These are phyloP conservation scores for Yamadazyma dendronema DNA, from an alignment of 1,139 yeast genomes.

Conservation along the genomic window DNA sequence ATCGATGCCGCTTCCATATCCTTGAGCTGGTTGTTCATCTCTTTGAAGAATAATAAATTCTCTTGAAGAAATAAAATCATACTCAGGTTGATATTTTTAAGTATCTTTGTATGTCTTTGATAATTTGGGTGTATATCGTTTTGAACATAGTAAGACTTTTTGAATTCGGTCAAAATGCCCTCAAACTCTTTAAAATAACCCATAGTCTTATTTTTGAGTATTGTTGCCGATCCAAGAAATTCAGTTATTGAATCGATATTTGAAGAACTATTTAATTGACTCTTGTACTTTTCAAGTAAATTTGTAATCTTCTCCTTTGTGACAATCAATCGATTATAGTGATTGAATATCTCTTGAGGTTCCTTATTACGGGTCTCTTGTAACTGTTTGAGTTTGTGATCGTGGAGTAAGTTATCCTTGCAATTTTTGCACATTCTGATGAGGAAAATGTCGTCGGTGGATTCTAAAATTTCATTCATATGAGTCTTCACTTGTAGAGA, in stretches of 20 bases:
- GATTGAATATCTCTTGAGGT: slow-evolving; percentile 21
- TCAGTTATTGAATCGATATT: background rate
- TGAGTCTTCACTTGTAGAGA: slow-evolving; percentile 26
- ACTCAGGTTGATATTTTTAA: slow-evolving; percentile 36
- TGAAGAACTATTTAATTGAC: slow-evolving; percentile 4
- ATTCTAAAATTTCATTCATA: slow-evolving; percentile 15
- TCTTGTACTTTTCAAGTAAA: slow-evolving; percentile 30
- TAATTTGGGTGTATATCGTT: slow-evolving; percentile 19
- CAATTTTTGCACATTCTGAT: slow-evolving; percentile 67
- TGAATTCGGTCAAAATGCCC: slow-evolving; percentile 24
- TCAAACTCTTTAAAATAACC: slow-evolving; percentile 36
- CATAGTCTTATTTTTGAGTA: slow-evolving; percentile 29
- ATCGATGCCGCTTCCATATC: slow-evolving; percentile 20
- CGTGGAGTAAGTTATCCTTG: slow-evolving; percentile 58
- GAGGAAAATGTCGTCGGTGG: slow-evolving; percentile 15
- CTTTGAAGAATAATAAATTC: slow-evolving; percentile 28
- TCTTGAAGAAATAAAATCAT: slow-evolving; percentile 36
- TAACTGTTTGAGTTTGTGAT: slow-evolving; percentile 42
- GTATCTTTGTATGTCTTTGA: slow-evolving; percentile 18
- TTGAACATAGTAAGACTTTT: slow-evolving; percentile 21
- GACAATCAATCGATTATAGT: slow-evolving; percentile 32
- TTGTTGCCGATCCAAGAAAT: slow-evolving; percentile 8
- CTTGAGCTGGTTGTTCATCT: slow-evolving; percentile 25
- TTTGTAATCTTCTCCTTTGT: slow-evolving; percentile 33
- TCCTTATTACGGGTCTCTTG: background rate